A percentile compares a stretch with the other conserved stretches of the same genome.
phyloP scores from a whole-genome alignment of 2,329 filamentous ascomycete species.

The Colletotrichum eremochloae region DNA sequence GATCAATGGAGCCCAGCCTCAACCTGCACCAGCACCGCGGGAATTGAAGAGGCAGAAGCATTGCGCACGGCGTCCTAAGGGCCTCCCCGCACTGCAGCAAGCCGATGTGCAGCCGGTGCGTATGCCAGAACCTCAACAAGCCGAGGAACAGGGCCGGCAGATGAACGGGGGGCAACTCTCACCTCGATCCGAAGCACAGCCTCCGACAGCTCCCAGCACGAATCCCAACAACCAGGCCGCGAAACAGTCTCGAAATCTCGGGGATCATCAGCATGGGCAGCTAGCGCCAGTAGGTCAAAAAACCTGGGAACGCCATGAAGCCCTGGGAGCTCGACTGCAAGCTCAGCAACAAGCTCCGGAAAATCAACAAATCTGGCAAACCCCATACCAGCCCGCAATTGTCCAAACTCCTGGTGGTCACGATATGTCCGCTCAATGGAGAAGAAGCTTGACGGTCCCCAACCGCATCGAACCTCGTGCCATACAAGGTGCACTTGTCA shows the following conservation, averaged over 20 bases:
- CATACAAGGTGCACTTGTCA: neutral
- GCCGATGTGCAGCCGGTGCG: neutral
- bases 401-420: too few species aligned
- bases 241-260: neutral
- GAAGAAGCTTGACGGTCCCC: neutral
- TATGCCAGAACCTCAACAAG: neutral
- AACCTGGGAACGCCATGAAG: neutral
- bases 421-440: neutral
- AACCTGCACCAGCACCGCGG: neutral
- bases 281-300: neutral
- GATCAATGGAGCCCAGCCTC: neutral
- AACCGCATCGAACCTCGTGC: neutral
- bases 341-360: neutral
- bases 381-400: neutral
- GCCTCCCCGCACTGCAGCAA: neutral
- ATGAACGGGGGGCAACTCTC: neutral
- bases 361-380: neutral
- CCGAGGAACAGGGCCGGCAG: too few species aligned
- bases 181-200: neutral
- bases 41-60: neutral
- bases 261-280: neutral
- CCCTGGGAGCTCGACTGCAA: neutral
- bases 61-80: neutral
- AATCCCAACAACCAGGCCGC: neutral
- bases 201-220: neutral